These are phyloP conservation scores for Aspergillus texensis DNA, from an alignment of 2,329 filamentous ascomycete species.

Conservation along the genomic window DNA sequence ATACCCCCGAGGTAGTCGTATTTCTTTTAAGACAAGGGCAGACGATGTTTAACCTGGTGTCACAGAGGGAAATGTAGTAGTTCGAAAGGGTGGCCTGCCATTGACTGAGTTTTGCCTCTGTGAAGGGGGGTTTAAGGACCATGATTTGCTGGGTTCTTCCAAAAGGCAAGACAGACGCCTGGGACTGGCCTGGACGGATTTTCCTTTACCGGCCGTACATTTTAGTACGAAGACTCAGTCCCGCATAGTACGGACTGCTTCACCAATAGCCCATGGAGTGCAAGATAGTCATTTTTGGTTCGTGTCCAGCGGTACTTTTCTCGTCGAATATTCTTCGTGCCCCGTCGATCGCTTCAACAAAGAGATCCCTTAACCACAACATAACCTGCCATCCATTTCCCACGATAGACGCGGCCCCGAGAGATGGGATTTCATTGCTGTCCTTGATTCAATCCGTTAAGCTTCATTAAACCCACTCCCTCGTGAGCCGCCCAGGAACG, in stretches of 20 bases:
- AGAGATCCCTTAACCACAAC: constrained; percentile 21
- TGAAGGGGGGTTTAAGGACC: constrained; percentile 12
- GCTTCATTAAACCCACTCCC: neutral
- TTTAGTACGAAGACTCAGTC: constrained; percentile 33
- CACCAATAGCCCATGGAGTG: constrained; percentile 25
- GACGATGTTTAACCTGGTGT: neutral
- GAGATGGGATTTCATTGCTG: constrained; percentile 4
- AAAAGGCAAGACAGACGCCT: constrained; percentile 16
- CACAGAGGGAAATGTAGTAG: neutral
- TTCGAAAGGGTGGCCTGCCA: constrained; percentile 1
- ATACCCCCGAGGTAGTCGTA: constrained; percentile 8
- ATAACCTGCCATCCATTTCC: constrained; percentile 20
- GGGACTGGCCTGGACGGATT: constrained; percentile 23
- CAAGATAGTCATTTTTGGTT: constrained; percentile 27
- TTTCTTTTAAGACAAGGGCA: constrained; percentile 11
- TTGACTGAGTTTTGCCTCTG: constrained; percentile 9
- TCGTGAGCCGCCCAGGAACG: neutral
- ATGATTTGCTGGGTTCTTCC: constrained; percentile 18
- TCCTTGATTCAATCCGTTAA: constrained; percentile 6
- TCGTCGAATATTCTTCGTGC: constrained; percentile 19
- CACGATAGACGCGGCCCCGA: constrained; percentile 8
- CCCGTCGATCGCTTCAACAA: constrained; percentile 31
- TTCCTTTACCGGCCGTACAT: constrained; percentile 27
- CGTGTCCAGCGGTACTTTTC: constrained; percentile 24
- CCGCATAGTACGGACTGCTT: constrained; percentile 25